Base-by-base conservation (phyloP, 2,329 filamentous ascomycete species). In the Calonectria pteridis region DNA sequence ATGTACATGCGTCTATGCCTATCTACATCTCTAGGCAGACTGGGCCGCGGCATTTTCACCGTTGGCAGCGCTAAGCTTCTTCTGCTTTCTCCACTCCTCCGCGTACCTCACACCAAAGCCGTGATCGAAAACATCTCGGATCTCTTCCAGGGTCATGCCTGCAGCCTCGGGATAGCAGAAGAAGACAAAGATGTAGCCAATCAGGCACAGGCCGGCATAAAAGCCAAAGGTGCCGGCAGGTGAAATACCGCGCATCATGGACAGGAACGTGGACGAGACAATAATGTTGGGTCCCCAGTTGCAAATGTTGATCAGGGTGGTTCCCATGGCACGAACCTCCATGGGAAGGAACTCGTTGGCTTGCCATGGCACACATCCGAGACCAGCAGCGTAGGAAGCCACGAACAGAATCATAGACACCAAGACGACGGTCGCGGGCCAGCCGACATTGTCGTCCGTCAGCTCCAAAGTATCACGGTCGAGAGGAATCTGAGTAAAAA, bases 111-210 rank as follows among this genome's bases (percentile, higher is more conserved):
- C 83, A 11, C 86, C 86, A 73, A 87, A 88, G 4, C 85, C 85
- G 69, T 87, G 82, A 50, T 84, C 80, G 75, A 89, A 89, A 26
- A 89, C 84, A 53, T 86, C 85, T 26, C 86, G 81, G 28, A 89
- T 85, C 28, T 87, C 87, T 77, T 90, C 89, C 1, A 90, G 79
- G 13, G 88, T 86, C 85, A 90, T 86, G 10, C 88, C 88, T 59
- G 88, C 87, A 7, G 87, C 87, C 75, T 89, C 87, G 1, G 88
- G 88, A 73, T 88, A 89, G 75, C 82, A 88, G 80, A 88, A 85
- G 37, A 84, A 83, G 23, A 88, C 83, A 69, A 89, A 77, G 14
- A 77, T 46, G n/a, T 68, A 72, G 7, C 75, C 75, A 1, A 77
- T 3, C 1, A 74, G 49, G 5, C 59, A 77, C 7, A 77, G 43